Base-by-base conservation (phyloP, 1,284 basidiomycete species). In the Cutaneotrichosporon dermatis region DNA sequence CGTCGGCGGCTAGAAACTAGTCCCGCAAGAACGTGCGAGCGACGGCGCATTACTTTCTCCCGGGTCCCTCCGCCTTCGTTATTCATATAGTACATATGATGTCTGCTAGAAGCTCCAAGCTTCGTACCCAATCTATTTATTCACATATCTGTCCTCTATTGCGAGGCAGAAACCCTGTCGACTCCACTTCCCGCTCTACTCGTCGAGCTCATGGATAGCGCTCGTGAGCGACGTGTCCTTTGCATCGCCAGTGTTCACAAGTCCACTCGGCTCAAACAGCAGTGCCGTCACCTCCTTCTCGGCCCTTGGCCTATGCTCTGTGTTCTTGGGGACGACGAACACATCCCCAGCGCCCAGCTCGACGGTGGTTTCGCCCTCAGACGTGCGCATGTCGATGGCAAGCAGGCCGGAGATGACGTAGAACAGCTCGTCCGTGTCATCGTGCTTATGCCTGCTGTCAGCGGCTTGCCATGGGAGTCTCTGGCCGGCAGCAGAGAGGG, bases 351-450 rank as follows among this genome's bases (percentile, higher is more conserved):
- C 25, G 15, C 35, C 35, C 4, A 59, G 57, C 12, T 33, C 12
- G 37, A 57, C 51, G 12, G 33, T 43, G 8, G 16, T 35, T 15
- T 36, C 33, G 11, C 55, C 48, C 11, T 48, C 9, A 13, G 35
- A 4, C 8, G 36, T 42, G 33, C 55, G 54, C 10, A 57, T 9
- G 25, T 57, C 55, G 7, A 60, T 60, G 25, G 11, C 1, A 6
- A 60, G 40, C 35, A 3, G 36, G 6, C 59, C 59, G 4, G 35
- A 16, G 8, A 57, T 40, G 5, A 60, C 55, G 36, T 50, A 60
- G 46, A 60, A 60, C 25, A 60, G 45, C 51, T 60, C 59, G 59
- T 60, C 59, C 6, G 39, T 46, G 15, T 55, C 58, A n/a, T 42
- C 37, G 46, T 60, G 59, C 39, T 41, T n/a, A 51, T 60, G 59